Evolutionary conservation across 257 asterid species (phyloP).

Genomic region (Oldenlandia corymbosa): DNA sequence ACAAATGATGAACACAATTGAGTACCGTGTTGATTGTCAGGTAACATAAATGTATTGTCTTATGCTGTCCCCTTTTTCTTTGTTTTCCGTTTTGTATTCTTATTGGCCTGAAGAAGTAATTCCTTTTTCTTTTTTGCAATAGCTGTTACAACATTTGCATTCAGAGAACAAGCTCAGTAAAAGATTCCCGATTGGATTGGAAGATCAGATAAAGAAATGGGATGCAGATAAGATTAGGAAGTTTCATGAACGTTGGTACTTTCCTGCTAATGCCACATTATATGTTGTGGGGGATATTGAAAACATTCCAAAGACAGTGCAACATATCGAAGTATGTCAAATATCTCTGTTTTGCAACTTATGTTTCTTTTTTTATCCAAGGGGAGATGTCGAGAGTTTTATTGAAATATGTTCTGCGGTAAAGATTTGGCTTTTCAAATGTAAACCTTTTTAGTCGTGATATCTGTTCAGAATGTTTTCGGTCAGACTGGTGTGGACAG

Average conservation of each 20-base stretch:
- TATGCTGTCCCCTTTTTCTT: slow-evolving; percentile 8
- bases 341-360: not conserved
- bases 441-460: not conserved
- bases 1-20: slow-evolving; percentile 99
- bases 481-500: slow-evolving; percentile 60
- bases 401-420: not conserved
- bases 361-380: not conserved
- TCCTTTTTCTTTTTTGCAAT: slow-evolving; percentile 18
- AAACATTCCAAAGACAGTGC: slow-evolving; percentile 63
- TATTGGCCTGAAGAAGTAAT: not conserved
- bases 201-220: slow-evolving; percentile 98
- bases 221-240: slow-evolving; percentile 95
- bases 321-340: slow-evolving; percentile 77
- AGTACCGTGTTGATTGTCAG: slow-evolving; percentile 99
- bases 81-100: slow-evolving; percentile 16
- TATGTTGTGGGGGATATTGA: slow-evolving; percentile 96
- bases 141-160: slow-evolving; percentile 96
- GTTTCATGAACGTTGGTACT: slow-evolving; percentile 98
- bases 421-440: not conserved
- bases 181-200: slow-evolving; percentile 95
- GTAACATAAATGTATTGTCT: slow-evolving; percentile 33
- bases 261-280: slow-evolving; percentile 96
- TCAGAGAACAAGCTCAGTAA: slow-evolving; percentile 96
- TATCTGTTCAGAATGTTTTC: slow-evolving; percentile 66
- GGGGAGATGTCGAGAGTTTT: not conserved